Base-by-base conservation (phyloP, 2,329 filamentous ascomycete species). In the Diplodia sapinea region DNA sequence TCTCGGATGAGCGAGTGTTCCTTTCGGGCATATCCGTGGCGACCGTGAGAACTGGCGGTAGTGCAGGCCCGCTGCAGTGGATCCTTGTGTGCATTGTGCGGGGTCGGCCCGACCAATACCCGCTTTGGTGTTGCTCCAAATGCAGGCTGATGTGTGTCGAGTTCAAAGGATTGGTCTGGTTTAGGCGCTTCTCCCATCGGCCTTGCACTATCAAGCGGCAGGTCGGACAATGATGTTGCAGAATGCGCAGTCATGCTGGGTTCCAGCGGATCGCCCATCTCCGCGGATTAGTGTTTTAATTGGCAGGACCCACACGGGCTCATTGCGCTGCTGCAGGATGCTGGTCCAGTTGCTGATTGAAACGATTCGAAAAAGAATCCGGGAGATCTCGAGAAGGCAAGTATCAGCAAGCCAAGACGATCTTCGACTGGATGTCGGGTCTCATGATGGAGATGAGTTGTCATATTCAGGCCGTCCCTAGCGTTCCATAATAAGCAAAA, bases 71-170 rank as follows among this genome's bases (percentile, higher is more conserved):
- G 13, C 29, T 13, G 33, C 9, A 7, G 17, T 20, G 59, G 47
- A 31, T 51, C 11, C 31, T 63, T 51, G 43, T 31, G 13, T 38
- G 59, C 47, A 51, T 51, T 63, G 50, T 63, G 59, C 59, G 59
- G 59, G 59, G 59, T 63, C 59, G 47, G 59, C 17, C 59, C 47
- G 59, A 40, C 43, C 43, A 63, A 63, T 51, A 38, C 43, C 59
- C 59, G 59, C 47, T 52, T 29, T 63, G 59, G 31, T 47, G 43
- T 8, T 4, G 40, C 57, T n/a, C 36, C 3, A 12, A n/a, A 31
- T 38, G 43, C 26, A 50, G 47, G 33, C 26, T n/a, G 40, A 50
- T 3, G 17, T 33, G 43, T 50, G 31, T 49, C 15, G 38, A 23
- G n/a, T 33, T 33, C 29, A 26, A 13, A 12, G 23, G n/a, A 17